A percentile compares a stretch with the other conserved stretches of the same genome.
Evolutionary conservation across 2,329 filamentous ascomycete species (phyloP).

Genomic region (Phaeophleospora eucalypticola): DNA sequence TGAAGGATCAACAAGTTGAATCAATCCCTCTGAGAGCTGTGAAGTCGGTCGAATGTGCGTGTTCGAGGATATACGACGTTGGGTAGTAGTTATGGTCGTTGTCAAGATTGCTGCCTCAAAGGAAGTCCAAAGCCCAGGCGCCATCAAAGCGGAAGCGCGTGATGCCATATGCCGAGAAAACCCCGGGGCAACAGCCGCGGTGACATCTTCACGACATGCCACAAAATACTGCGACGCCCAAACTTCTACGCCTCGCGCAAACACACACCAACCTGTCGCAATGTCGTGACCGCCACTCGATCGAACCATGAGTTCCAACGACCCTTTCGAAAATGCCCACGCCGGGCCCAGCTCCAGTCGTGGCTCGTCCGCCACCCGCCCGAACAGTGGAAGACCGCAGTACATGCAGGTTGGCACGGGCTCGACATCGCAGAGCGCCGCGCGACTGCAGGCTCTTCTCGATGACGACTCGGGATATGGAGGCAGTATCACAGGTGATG

Average conservation of each 20-base stretch:
- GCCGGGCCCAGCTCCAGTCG: conserved; percentile 26
- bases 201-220: too few species aligned
- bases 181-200: too few species aligned
- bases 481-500: conserved; percentile 65
- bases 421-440: conserved; percentile 74
- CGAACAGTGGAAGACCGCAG: conserved; percentile 46
- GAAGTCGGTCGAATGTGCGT: too few species aligned
- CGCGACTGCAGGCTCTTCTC: conserved; percentile 73
- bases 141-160: conserved; percentile 3
- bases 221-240: not conserved
- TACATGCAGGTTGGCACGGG: conserved; percentile 90
- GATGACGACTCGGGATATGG: conserved; percentile 91
- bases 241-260: conserved; percentile 1
- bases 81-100: not conserved
- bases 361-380: conserved; percentile 23
- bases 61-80: conserved; percentile 1
- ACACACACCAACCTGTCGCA: not conserved
- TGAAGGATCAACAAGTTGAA: too few species aligned
- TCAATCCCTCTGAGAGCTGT: too few species aligned
- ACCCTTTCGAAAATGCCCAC: conserved; percentile 27
- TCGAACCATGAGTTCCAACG: conserved; percentile 32
- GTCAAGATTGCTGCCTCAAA: conserved; percentile 1
- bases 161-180: too few species aligned
- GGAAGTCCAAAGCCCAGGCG: conserved; percentile 1
- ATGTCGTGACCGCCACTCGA: conserved; percentile 5